phyloP scores from a whole-genome alignment of 768 basidiomycete species.

The Lactarius sanguifluus region DNA sequence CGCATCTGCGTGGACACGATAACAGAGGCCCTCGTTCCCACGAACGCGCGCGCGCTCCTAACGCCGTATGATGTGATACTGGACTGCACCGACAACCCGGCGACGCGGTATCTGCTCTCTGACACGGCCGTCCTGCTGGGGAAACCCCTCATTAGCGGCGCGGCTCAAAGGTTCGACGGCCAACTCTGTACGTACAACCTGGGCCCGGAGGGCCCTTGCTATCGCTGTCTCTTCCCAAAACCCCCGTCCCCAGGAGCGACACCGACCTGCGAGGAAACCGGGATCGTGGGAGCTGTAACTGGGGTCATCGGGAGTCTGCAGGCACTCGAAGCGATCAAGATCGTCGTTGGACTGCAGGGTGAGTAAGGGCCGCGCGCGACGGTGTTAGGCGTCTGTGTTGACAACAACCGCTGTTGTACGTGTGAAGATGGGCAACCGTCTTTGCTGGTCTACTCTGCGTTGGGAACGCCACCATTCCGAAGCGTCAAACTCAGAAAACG shows the following conservation, averaged over 20 bases:
- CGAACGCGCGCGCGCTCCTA: conserved; percentile 66
- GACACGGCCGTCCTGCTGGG: conserved; percentile 73
- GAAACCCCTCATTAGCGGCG: conserved; percentile 90
- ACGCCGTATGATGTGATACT: conserved; percentile 70
- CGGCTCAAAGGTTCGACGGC: conserved; percentile 83
- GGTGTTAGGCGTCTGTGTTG: not conserved
- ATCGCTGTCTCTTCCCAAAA: conserved; percentile 88
- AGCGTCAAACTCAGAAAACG: conserved; percentile 76
- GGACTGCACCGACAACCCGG: conserved; percentile 93
- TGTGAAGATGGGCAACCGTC: conserved; percentile 56
- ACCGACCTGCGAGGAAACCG: conserved; percentile 85
- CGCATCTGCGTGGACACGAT: conserved; percentile 57
- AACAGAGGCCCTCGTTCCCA: conserved; percentile 50
- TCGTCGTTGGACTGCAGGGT: conserved; percentile 70
- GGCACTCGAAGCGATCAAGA: conserved; percentile 84
- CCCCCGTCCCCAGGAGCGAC: conserved; percentile 62
- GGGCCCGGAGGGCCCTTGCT: conserved; percentile 76
- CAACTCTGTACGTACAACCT: conserved; percentile 78
- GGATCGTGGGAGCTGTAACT: conserved; percentile 85
- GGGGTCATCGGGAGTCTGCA: conserved; percentile 89
- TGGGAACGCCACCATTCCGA: conserved; percentile 71
- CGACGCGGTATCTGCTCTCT: conserved; percentile 90
- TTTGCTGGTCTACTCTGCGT: conserved; percentile 72
- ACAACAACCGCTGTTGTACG: not conserved
- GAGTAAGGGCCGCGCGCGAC: conserved; percentile 25